Percentiles rank a stretch among this genome's conserved stretches.
Conservation (phyloP, 345 rosid species). For the Brassica napus region Da-Ae NC_063444.1:40293501-40294000, state of each 20-base stretch:
- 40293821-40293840: constrained; percentile 55
- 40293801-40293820: constrained; percentile 43
- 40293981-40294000: constrained; percentile 82
- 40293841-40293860: constrained; percentile 62
- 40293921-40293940: constrained; percentile 41
- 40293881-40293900: constrained; percentile 16
- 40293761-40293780: constrained; percentile 44
- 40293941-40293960: constrained; percentile 63
- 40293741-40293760: constrained; percentile 67
- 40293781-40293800: constrained; percentile 28
- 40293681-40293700: not conserved
- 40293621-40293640: not conserved
- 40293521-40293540: not conserved
- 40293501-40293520: constrained; percentile 17
- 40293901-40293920: constrained; percentile 26
- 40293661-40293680: not conserved
- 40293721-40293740: constrained; percentile 15
- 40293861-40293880: constrained; percentile 47
- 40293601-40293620: constrained; percentile 13
- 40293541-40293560: not conserved
- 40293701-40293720: not conserved
- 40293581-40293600: constrained; percentile 7
- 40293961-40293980: constrained; percentile 70
- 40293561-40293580: not conserved
- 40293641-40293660: no score